A percentile compares a stretch with the other conserved stretches of the same genome.
These are phyloP conservation scores for Paecilomyces variotii DNA, from an alignment of 2,329 filamentous ascomycete species.

Conservation along the genomic window DNA sequence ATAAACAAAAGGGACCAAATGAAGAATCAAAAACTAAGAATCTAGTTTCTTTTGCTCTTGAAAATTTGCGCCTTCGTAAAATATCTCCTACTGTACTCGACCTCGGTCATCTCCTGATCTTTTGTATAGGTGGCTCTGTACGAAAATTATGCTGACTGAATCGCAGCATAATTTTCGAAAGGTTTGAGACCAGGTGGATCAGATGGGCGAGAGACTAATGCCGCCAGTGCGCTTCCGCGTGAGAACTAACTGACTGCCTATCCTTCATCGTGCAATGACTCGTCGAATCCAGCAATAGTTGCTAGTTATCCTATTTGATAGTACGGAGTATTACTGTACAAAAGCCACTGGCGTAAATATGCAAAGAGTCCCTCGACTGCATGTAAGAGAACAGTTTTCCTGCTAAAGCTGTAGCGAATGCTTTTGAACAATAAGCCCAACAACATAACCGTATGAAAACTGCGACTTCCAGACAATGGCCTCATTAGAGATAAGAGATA, in stretches of 20 bases:
- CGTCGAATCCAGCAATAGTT: background rate
- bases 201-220: background rate
- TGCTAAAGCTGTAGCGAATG: background rate
- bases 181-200: background rate
- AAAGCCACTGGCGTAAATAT: background rate
- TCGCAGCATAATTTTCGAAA: background rate
- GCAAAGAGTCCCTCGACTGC: background rate
- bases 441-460: background rate
- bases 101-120: too few relatives aligned
- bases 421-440: background rate
- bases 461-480: background rate
- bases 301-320: background rate
- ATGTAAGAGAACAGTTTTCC: background rate
- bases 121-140: background rate
- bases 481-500: background rate
- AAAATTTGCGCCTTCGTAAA: too few relatives aligned
- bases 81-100: too few relatives aligned
- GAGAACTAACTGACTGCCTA: background rate
- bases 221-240: background rate
- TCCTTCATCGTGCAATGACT: background rate
- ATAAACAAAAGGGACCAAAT: too few relatives aligned
- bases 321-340: background rate
- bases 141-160: background rate
- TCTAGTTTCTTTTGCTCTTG: too few relatives aligned
- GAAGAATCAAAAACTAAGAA: too few relatives aligned